Conservation (phyloP, 2,329 filamentous ascomycete genomes). For the Clathrospora elynae region DNA sequence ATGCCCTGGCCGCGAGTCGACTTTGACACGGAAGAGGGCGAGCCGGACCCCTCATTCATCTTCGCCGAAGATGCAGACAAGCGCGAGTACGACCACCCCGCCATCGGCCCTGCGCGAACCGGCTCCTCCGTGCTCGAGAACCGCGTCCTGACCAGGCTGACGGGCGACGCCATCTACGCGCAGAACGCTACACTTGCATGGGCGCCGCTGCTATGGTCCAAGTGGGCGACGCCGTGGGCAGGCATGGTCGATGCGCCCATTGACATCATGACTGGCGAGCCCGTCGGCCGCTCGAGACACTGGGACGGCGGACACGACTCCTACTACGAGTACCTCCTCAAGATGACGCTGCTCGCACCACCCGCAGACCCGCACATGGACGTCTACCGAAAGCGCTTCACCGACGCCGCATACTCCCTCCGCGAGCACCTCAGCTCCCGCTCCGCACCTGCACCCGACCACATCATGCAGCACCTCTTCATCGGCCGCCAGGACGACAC, state of each 20-base stretch:
- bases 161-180: slow-evolving; percentile 48
- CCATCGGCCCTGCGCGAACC: slow-evolving; percentile 49
- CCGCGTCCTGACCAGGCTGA: slow-evolving; percentile 49
- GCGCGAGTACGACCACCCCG: slow-evolving; percentile 42
- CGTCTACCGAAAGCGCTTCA: slow-evolving; percentile 43
- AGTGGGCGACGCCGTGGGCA: slow-evolving; percentile 46
- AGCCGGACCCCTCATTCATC: slow-evolving; percentile 37
- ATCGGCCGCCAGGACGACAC: slow-evolving; percentile 43
- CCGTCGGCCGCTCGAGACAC: slow-evolving; percentile 47
- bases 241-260: slow-evolving; percentile 52
- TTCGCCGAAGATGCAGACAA: slow-evolving; percentile 38
- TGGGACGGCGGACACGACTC: slow-evolving; percentile 54
- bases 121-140: slow-evolving; percentile 55
- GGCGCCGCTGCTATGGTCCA: slow-evolving; percentile 54
- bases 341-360: slow-evolving; percentile 48
- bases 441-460: slow-evolving; percentile 41
- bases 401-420: slow-evolving; percentile 44
- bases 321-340: slow-evolving; percentile 52
- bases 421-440: slow-evolving; percentile 45
- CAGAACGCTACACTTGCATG: slow-evolving; percentile 52
- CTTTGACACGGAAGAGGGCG: slow-evolving; percentile 45
- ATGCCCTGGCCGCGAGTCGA: slow-evolving; percentile 55
- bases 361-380: slow-evolving; percentile 42
- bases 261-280: slow-evolving; percentile 51
- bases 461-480: slow-evolving; percentile 49